These are phyloP conservation scores for Teratosphaeria pseudoeucalypti DNA, from an alignment of 2,329 filamentous ascomycete genomes.

Conservation along the genomic window DNA sequence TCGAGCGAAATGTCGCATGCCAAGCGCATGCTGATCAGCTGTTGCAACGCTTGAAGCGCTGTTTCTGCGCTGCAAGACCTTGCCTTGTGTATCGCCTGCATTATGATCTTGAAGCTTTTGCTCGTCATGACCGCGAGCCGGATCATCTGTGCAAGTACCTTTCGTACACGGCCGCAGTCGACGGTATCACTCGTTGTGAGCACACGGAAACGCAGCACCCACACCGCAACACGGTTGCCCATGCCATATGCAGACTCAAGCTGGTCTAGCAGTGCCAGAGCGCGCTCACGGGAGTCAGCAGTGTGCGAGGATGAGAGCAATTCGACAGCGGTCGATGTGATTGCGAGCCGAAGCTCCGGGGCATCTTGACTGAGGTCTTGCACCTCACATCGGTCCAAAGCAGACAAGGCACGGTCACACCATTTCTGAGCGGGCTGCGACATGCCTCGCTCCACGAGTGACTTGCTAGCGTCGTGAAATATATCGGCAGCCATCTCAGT, in stretches of 20 bases:
- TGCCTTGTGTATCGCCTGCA: slow-evolving; percentile 59
- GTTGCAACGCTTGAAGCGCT: slow-evolving; percentile 45
- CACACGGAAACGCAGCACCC: slow-evolving; percentile 59
- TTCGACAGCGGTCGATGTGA: slow-evolving; percentile 45
- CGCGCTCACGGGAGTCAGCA: slow-evolving; percentile 12
- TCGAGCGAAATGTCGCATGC: slow-evolving; percentile 26
- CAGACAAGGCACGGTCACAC: slow-evolving; percentile 57
- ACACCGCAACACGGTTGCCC: slow-evolving; percentile 50
- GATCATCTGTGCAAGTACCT: slow-evolving; percentile 53
- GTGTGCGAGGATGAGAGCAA: not conserved
- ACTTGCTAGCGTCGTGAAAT: slow-evolving; percentile 62
- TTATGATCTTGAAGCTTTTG: slow-evolving; percentile 51
- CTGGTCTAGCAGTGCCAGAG: slow-evolving; percentile 35
- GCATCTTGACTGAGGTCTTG: slow-evolving; percentile 49
- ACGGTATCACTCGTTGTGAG: slow-evolving; percentile 37
- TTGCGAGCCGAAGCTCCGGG: slow-evolving; percentile 53
- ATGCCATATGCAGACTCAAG: slow-evolving; percentile 52
- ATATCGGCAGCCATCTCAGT: slow-evolving; percentile 56
- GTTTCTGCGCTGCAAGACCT: slow-evolving; percentile 33
- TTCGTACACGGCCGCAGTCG: slow-evolving; percentile 31
- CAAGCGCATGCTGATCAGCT: slow-evolving; percentile 52
- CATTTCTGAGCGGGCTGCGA: slow-evolving; percentile 54
- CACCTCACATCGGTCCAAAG: slow-evolving; percentile 46
- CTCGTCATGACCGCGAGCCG: slow-evolving; percentile 50
- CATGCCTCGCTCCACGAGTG: slow-evolving; percentile 43